Evolutionary conservation across 164 flowering plant species (phyloP).

Genomic region (Cinnamomum chago): DNA sequence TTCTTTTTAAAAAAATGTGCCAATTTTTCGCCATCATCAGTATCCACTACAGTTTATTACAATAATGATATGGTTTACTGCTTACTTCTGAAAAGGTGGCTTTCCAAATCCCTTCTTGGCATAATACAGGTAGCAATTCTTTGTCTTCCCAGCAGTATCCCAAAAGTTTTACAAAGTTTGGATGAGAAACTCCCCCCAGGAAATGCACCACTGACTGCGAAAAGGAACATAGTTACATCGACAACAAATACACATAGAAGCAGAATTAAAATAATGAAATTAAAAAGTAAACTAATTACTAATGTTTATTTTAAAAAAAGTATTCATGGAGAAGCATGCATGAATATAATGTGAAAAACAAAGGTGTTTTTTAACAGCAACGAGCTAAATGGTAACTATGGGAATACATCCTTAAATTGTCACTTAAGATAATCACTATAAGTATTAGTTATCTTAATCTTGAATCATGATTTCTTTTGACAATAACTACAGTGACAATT

Average conservation of each 20-base stretch:
- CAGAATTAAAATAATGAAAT: neutral
- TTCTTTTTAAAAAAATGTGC: neutral
- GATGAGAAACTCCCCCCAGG: constrained; percentile 78
- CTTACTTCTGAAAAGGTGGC: constrained; percentile 89
- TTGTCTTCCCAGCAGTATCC: constrained; percentile 75
- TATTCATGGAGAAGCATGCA: no score
- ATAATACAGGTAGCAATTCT: constrained; percentile 61
- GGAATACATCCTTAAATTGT: no score
- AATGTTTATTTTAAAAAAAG: no score
- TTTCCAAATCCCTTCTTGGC: constrained; percentile 83
- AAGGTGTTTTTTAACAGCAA: no score
- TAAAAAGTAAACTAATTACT: no score
- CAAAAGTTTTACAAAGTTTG: constrained; percentile 72
- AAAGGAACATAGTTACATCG: neutral
- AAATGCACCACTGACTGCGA: constrained; percentile 74
- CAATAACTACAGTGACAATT: neutral
- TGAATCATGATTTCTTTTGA: no score
- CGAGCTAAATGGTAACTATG: no score
- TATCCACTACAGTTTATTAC: no score
- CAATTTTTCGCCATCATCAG: no score
- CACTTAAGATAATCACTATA: no score
- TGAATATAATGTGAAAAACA: no score
- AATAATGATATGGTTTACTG: neutral
- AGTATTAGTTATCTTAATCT: no score
- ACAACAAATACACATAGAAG: neutral